A percentile compares a stretch with the other conserved stretches of the same genome.
These are phyloP conservation scores for Fusarium kyushuense DNA, from an alignment of 2,329 filamentous ascomycete genomes.

Conservation along the genomic window DNA sequence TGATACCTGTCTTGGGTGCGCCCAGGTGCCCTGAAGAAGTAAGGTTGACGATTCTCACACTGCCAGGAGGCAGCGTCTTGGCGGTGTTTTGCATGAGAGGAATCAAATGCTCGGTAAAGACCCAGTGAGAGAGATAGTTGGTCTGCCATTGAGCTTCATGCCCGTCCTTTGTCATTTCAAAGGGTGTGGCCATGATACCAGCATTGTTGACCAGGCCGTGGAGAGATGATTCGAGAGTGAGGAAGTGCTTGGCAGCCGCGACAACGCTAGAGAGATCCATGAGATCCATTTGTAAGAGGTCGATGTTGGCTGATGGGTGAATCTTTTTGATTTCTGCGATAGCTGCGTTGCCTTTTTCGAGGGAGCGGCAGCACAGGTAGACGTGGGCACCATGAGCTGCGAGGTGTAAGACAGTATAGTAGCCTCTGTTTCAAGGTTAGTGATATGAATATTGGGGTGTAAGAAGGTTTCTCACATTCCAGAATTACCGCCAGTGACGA, in stretches of 20 bases:
- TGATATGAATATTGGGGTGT: accelerated
- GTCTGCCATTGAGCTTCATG: slow-evolving; percentile 40
- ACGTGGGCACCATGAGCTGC: slow-evolving; percentile 34
- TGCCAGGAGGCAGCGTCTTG: slow-evolving; percentile 1
- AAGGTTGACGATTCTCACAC: slow-evolving; percentile 36
- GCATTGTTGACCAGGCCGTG: slow-evolving; percentile 39
- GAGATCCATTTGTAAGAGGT: slow-evolving; percentile 29
- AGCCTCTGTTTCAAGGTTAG: slow-evolving; percentile 18
- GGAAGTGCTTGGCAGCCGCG: slow-evolving; percentile 29
- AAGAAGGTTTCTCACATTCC: slow-evolving; percentile 8
- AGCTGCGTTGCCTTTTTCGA: slow-evolving; percentile 4
- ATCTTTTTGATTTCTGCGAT: slow-evolving; percentile 14
- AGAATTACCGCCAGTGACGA: slow-evolving; percentile 28
- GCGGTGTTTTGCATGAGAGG: slow-evolving; percentile 35
- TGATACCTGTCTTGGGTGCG: slow-evolving; percentile 32
- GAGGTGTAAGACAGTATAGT: slow-evolving; percentile 25
- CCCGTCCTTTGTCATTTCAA: slow-evolving; percentile 17
- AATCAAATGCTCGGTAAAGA: slow-evolving; percentile 24
- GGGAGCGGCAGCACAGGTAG: slow-evolving; percentile 28
- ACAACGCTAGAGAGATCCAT: slow-evolving; percentile 17
- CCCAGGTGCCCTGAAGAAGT: slow-evolving; percentile 25
- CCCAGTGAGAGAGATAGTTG: slow-evolving; percentile 38
- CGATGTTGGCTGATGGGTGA: slow-evolving; percentile 5
- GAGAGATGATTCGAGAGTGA: slow-evolving; percentile 7
- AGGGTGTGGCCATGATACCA: slow-evolving; percentile 33